Evolutionary conservation across 768 basidiomycete species (phyloP).

Genomic region (Gymnopilus dilepis): DNA sequence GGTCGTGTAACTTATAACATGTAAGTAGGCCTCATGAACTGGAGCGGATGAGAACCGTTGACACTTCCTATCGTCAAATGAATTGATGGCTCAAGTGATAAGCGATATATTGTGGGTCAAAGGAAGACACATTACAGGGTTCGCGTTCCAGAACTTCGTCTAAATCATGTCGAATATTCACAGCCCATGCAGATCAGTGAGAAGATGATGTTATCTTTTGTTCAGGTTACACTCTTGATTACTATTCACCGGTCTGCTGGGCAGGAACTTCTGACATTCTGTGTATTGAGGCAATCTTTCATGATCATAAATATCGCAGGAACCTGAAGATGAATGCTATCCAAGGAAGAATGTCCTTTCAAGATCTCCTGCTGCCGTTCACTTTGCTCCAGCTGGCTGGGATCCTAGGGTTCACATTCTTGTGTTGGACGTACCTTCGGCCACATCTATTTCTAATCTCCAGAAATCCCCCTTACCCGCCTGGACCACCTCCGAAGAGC

Average conservation of each 20-base stretch:
- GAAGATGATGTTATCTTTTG: background rate
- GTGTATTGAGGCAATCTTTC: background rate
- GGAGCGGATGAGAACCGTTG: too few species aligned
- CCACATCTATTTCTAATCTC: background rate
- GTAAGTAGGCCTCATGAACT: too few species aligned
- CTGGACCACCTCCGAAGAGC: constrained; percentile 5
- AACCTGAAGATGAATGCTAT: background rate
- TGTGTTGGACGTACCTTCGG: background rate
- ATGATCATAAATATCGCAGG: background rate
- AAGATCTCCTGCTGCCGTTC: background rate
- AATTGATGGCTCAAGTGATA: too few species aligned
- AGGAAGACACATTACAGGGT: background rate
- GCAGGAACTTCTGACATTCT: background rate
- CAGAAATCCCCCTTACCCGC: constrained; percentile 5
- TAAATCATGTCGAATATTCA: background rate
- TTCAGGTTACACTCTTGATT: background rate
- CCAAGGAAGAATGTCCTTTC: background rate
- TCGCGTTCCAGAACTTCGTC: background rate
- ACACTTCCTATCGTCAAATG: too few species aligned
- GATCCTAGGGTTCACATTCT: background rate
- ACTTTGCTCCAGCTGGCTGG: background rate
- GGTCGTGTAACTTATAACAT: too few species aligned
- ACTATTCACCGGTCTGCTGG: background rate
- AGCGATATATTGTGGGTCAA: too few species aligned
- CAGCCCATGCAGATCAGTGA: background rate